Base-by-base conservation (phyloP, 75 land plant genomes). In the Azolla pinnata region DNA sequence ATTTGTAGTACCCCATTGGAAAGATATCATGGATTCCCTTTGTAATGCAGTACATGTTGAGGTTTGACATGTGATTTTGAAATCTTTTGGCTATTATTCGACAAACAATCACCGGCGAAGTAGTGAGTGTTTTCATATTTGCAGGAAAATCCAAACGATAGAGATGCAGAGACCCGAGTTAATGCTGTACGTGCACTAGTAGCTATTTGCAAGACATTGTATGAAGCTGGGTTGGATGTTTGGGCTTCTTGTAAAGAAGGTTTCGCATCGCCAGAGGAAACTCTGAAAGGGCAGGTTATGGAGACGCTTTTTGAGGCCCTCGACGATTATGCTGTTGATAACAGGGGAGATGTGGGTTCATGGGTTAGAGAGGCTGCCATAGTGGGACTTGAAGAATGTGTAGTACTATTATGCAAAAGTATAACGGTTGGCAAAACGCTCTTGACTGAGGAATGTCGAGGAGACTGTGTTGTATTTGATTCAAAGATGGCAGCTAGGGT, bases 281-380 rank as follows among this genome's bases (percentile, higher is more conserved):
- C 70, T n/a, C 76, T 95, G 3, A 84, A 80, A 53, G 66, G 61
- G 54, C 79, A 83, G 52, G 99, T 95, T 26, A 67, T 86, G 73
- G 68, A 60, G 0, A 63, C 66, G 29, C 68, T 95, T 31, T 80
- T 95, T 33, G 75, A 64, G 61, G 90, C 99, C 65, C 80, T 95
- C 31, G 80, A 95, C 62, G 99, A 95, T 64, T 95, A 95, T 74
- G 83, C 99, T 31, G 86, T 85, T 18, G 99, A 95, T 56, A 95
- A 89, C 60, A 78, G 99, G 74, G 99, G 99, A 2, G 99, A 95
- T 76, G 96, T 95, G 14, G 99, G 99, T 40, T 95, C 99, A 47
- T 95, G 99, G 99, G 93, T 95, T 20, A 84, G 97, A 56, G 85
- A 95, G 57, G 99, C 83, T 69, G 87, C 99, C 12, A 86, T 89